A percentile compares a stretch with the other conserved stretches of the same genome.
Conservation (phyloP, 2,329 filamentous ascomycete species). For the Pseudocercospora pini-densiflorae region DNA sequence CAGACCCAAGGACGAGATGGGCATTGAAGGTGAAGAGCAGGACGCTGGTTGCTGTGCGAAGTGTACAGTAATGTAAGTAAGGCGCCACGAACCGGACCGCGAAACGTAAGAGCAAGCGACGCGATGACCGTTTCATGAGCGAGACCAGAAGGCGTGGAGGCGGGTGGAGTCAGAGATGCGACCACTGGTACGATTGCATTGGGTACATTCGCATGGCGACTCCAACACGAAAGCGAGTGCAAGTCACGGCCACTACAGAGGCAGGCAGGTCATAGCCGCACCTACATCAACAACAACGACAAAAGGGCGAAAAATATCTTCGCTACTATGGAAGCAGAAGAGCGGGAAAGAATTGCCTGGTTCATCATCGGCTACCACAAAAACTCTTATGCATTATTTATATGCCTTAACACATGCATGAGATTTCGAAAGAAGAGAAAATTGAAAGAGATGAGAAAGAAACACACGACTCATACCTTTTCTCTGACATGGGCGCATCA, state of each 20-base stretch:
- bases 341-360: not conserved
- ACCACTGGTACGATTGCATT: slow-evolving; percentile 16
- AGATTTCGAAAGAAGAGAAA: not conserved
- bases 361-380: not conserved
- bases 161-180: not conserved
- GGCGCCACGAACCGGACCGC: slow-evolving; percentile 10
- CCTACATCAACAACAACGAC: not conserved
- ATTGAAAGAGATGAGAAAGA: not conserved
- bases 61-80: slow-evolving; percentile 81
- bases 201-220: slow-evolving; percentile 15
- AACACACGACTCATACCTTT: not conserved
- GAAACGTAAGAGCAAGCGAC: slow-evolving; percentile 4
- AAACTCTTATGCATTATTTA: slow-evolving; percentile 4
- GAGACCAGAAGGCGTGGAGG: not conserved
- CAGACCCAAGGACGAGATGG: slow-evolving; percentile 67
- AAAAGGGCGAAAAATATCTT: not conserved
- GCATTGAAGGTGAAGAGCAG: slow-evolving; percentile 72
- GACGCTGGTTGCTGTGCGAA: slow-evolving; percentile 77
- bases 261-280: slow-evolving; percentile 2
- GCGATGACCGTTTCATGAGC: not conserved
- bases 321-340: not conserved
- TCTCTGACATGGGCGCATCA: not conserved
- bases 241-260: slow-evolving; percentile 7
- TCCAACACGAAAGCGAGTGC: slow-evolving; percentile 12
- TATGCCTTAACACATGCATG: slow-evolving; percentile 5